These are phyloP conservation scores for Daldinia grandis DNA, from an alignment of 495 filamentous ascomycete species.

Conservation along the genomic window DNA sequence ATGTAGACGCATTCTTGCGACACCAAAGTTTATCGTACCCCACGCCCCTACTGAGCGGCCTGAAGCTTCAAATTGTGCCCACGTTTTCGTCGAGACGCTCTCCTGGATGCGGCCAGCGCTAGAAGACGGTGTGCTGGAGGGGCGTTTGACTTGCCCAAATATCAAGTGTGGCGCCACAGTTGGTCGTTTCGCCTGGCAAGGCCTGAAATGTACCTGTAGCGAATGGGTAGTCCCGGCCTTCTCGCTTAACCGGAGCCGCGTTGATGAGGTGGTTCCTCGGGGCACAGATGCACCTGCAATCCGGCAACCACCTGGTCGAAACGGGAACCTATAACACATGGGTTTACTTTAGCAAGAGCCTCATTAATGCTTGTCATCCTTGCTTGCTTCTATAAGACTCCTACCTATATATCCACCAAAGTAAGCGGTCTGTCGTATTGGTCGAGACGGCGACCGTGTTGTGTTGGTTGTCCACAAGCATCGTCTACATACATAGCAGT, in stretches of 20 bases:
- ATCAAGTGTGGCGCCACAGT: conserved; percentile 77
- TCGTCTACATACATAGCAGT: neutral
- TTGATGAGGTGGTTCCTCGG: conserved; percentile 70
- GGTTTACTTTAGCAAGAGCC: neutral
- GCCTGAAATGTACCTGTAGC: conserved; percentile 89
- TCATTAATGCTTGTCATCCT: conserved; percentile 4
- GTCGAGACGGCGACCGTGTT: conserved; percentile 4
- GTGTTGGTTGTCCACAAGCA: conserved; percentile 5
- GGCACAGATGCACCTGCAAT: conserved; percentile 33
- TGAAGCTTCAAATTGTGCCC: conserved; percentile 64
- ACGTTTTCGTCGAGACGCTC: conserved; percentile 88
- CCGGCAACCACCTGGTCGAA: conserved; percentile 42
- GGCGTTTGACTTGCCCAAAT: conserved; percentile 84
- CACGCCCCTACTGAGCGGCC: conserved; percentile 44
- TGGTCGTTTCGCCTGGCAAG: conserved; percentile 95
- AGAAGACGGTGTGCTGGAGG: conserved; percentile 77
- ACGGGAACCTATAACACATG: conserved; percentile 37
- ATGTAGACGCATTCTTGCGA: conserved; percentile 63
- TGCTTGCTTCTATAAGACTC: neutral
- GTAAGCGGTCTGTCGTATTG: conserved; percentile 7
- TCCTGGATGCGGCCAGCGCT: conserved; percentile 92
- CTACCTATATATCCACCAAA: conserved; percentile 1
- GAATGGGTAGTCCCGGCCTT: conserved; percentile 93
- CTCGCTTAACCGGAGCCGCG: conserved; percentile 77
- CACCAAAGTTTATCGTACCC: conserved; percentile 51